Percentiles rank a stretch among this genome's conserved stretches.
These are phyloP conservation scores for Rutstroemia sp. DNA, from an alignment of 2,329 filamentous ascomycete species.

Conservation along the genomic window DNA sequence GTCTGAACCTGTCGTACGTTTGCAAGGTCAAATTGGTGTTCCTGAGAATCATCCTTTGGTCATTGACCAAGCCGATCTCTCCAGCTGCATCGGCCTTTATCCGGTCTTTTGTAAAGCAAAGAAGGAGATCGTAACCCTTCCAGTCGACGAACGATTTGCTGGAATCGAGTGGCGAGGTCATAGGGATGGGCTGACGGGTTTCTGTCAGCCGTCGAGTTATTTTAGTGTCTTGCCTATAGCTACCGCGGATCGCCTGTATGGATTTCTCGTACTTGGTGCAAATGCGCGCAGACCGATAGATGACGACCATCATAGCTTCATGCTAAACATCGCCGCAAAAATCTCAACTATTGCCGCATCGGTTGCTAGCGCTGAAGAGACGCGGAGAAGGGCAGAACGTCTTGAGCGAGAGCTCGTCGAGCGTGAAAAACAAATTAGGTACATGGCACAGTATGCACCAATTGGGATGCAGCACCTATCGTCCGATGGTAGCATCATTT, in stretches of 20 bases:
- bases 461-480: constrained; percentile 24
- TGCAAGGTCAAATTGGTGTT: constrained; percentile 19
- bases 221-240: constrained; percentile 22
- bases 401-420: constrained; percentile 10
- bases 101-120: constrained; percentile 19
- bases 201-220: constrained; percentile 17
- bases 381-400: constrained; percentile 3
- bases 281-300: constrained; percentile 25
- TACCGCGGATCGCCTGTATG: constrained; percentile 14
- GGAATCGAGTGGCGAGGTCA: constrained; percentile 15
- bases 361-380: constrained; percentile 19
- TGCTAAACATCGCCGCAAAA: constrained; percentile 21
- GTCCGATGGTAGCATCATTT: constrained; percentile 19
- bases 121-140: constrained; percentile 15
- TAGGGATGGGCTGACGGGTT: constrained; percentile 8
- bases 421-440: constrained; percentile 18
- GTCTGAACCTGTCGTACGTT: constrained; percentile 7
- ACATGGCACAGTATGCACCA: constrained; percentile 26
- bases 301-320: constrained; percentile 20
- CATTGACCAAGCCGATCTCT: constrained; percentile 13
- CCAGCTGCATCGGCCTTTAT: constrained; percentile 16
- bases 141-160: constrained; percentile 19
- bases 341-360: constrained; percentile 19
- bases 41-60: constrained; percentile 19
- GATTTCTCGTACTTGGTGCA: constrained; percentile 21